Percentiles rank a stretch among this genome's conserved stretches.
Conservation (phyloP, 129 eudicot genomes). For the Silybum marianum region DNA sequence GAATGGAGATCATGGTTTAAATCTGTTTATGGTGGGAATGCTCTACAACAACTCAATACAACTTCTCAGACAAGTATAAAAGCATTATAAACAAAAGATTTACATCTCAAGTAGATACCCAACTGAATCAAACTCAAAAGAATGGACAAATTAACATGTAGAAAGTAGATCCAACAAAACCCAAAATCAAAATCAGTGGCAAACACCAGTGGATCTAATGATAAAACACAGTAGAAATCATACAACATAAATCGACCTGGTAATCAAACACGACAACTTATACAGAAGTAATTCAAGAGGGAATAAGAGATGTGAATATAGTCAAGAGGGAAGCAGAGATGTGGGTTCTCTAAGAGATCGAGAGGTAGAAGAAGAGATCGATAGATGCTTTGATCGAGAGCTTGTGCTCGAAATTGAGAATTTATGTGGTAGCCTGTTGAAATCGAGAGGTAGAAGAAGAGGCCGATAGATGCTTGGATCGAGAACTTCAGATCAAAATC, state of each 20-base stretch:
- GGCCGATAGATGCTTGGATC: too few species aligned
- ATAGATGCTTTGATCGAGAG: too few species aligned
- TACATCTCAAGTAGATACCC: constrained; percentile 10
- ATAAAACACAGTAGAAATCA: constrained; percentile 8
- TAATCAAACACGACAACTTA: not conserved
- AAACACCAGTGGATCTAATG: not conserved
- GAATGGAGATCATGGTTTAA: too few species aligned
- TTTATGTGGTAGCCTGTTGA: too few species aligned
- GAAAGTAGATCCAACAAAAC: constrained; percentile 27
- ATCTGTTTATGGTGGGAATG: not conserved
- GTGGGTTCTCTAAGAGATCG: too few species aligned
- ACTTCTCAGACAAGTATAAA: not conserved
- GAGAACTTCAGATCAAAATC: too few species aligned
- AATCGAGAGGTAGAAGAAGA: too few species aligned
- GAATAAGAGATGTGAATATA: too few species aligned
- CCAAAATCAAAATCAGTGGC: constrained; percentile 14
- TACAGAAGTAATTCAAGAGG: too few species aligned
- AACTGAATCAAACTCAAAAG: constrained; percentile 5
- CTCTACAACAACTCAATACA: constrained; percentile 11
- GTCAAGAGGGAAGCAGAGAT: too few species aligned
- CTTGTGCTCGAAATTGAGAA: too few species aligned
- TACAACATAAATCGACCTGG: not conserved
- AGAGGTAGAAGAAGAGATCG: too few species aligned
- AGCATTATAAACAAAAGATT: constrained; percentile 12
- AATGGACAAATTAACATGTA: not conserved